Evolutionary conservation across 176 grass and related monocot genomes (phyloP).

Genomic region (Rhynchospora tenuis): DNA sequence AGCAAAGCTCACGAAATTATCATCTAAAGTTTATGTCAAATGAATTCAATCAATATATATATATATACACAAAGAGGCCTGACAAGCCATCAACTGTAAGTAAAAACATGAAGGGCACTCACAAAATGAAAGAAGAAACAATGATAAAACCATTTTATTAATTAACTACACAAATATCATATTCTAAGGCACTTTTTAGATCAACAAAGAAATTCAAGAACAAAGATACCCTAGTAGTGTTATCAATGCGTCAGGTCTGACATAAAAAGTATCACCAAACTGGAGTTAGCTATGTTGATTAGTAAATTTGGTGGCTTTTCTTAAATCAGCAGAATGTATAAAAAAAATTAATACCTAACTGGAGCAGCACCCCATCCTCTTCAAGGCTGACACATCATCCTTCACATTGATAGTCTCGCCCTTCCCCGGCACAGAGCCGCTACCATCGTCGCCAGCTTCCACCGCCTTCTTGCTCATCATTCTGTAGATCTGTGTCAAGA

Average conservation of each 20-base stretch:
- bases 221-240: background rate
- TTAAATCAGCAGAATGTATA: no score
- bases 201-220: background rate
- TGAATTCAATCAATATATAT: background rate
- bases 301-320: background rate
- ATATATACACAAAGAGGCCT: background rate
- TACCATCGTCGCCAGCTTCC: no score
- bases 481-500: no score
- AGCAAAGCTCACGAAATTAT: background rate
- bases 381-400: no score
- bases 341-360: conserved; percentile 11
- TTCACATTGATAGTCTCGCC: no score
- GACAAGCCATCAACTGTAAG: background rate
- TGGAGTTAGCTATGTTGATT: no score
- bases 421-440: no score
- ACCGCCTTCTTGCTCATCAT: no score
- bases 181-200: background rate
- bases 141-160: background rate
- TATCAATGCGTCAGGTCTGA: background rate
- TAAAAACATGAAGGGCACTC: background rate
- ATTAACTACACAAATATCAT: no score
- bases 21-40: background rate
- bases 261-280: background rate
- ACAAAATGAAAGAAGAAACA: background rate
- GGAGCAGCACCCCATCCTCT: conserved; percentile 45